Percentiles rank a stretch among this genome's conserved stretches.
Evolutionary conservation across 345 rosid genomes (phyloP).

Genomic region (Lumnitzera racemosa): DNA sequence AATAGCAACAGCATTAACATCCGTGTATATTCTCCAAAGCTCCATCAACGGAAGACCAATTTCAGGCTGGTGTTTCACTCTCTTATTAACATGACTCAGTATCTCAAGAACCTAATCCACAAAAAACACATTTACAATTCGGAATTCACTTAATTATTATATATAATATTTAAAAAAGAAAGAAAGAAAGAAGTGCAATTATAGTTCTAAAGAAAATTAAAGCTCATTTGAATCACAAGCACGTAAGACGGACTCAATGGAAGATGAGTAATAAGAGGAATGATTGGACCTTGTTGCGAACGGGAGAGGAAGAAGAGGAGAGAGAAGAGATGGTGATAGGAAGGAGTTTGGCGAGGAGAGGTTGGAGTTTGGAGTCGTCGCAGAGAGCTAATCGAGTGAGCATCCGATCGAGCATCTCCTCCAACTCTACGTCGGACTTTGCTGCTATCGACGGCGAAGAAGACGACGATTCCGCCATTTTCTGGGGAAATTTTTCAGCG

Average conservation of each 20-base stretch:
- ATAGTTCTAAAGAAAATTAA: neutral
- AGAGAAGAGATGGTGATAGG: slow-evolving; percentile 75
- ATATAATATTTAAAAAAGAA: too few relatives aligned
- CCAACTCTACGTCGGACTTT: slow-evolving; percentile 64
- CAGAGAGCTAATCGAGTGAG: slow-evolving; percentile 81
- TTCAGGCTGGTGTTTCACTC: slow-evolving; percentile 78
- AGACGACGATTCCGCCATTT: slow-evolving; percentile 53
- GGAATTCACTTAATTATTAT: too few relatives aligned
- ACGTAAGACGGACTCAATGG: neutral
- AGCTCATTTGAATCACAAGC: neutral
- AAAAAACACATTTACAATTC: too few relatives aligned
- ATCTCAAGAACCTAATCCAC: slow-evolving; percentile 82
- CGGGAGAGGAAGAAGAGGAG: slow-evolving; percentile 46
- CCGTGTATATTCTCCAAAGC: slow-evolving; percentile 63
- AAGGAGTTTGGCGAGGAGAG: slow-evolving; percentile 68
- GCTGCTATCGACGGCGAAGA: slow-evolving; percentile 20
- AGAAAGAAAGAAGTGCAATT: too few relatives aligned
- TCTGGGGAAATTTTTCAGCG: neutral
- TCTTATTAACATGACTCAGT: slow-evolving; percentile 89
- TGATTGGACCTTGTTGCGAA: slow-evolving; percentile 63
- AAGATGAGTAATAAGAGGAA: too few relatives aligned
- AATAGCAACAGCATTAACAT: slow-evolving; percentile 53
- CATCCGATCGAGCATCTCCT: slow-evolving; percentile 92
- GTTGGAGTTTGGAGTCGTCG: slow-evolving; percentile 74
- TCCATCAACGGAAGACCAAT: slow-evolving; percentile 69